A percentile compares a stretch with the other conserved stretches of the same genome.
Conservation (phyloP, 2,329 filamentous ascomycete genomes). For the Thelonectria discophora region DNA sequence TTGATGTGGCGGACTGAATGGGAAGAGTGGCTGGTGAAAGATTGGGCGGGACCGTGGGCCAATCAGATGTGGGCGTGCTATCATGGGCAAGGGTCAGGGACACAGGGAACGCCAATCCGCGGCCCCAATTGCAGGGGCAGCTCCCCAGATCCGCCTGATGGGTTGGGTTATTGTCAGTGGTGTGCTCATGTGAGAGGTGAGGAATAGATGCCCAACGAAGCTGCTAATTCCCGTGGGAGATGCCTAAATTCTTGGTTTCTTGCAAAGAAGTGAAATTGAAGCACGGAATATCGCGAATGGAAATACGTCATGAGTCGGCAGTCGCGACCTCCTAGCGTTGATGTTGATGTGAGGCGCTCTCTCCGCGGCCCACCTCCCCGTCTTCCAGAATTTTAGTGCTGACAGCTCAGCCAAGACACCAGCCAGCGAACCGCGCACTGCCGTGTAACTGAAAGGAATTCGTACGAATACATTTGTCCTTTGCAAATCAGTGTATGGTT, state of each 20-base stretch:
- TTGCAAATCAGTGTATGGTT: neutral
- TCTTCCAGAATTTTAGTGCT: neutral
- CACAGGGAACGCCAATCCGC: conserved; percentile 11
- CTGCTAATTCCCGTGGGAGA: too few relatives aligned
- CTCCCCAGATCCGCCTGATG: neutral
- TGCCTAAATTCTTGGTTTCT: too few relatives aligned
- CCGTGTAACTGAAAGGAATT: neutral
- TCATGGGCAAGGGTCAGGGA: neutral
- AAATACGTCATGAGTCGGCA: neutral
- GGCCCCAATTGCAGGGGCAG: conserved; percentile 9
- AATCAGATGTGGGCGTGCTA: neutral
- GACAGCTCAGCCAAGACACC: neutral
- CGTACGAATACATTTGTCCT: too few relatives aligned
- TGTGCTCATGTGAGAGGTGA: neutral
- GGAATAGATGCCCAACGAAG: too few relatives aligned
- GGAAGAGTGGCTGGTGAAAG: conserved; percentile 1
- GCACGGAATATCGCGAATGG: too few relatives aligned
- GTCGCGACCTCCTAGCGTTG: neutral
- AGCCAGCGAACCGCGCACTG: neutral
- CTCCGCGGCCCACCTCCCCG: neutral
- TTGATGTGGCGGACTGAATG: neutral
- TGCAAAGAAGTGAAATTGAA: too few relatives aligned
- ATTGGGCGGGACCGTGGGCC: neutral
- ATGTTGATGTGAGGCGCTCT: too few relatives aligned
- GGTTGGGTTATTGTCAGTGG: neutral